These are phyloP conservation scores for Nakaseomyces kungkrabaensis DNA, from an alignment of 1,139 yeast genomes.

Conservation along the genomic window DNA sequence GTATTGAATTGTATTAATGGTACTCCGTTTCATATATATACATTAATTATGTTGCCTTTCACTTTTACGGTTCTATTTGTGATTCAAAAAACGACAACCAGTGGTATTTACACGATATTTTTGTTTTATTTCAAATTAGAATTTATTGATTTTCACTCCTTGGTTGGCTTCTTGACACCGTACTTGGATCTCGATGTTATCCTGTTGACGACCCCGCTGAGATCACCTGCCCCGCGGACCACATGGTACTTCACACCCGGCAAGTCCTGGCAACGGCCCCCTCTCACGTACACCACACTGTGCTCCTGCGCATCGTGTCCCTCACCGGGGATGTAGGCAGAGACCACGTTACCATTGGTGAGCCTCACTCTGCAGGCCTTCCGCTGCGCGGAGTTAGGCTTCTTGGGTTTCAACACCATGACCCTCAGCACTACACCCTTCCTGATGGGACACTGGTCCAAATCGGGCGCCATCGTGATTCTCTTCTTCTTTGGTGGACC, in stretches of 20 bases:
- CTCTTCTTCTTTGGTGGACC: constrained; percentile 45
- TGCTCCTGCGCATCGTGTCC: constrained; percentile 99
- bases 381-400: constrained; percentile 96
- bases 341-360: constrained; percentile 78
- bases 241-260: constrained; percentile 97
- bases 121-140: no score
- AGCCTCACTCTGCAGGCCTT: constrained; percentile 93
- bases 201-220: constrained; percentile 92
- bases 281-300: constrained; percentile 89
- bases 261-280: constrained; percentile 95
- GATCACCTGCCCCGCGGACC: constrained; percentile 88
- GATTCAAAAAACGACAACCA: no score
- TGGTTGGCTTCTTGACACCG: constrained; percentile 82
- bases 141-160: constrained; percentile 24
- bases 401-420: constrained; percentile 91
- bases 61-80: no score
- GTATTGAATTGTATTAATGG: no score
- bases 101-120: no score
- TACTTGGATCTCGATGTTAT: constrained; percentile 83
- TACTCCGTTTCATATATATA: no score
- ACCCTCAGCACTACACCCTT: constrained; percentile 94
- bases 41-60: no score
- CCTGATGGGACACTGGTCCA: constrained; percentile 70
- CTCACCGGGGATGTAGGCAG: constrained; percentile 96
- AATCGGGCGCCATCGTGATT: constrained; percentile 65